Evolutionary conservation across 345 rosid genomes (phyloP), one percentile per base, ranked within the genome.

Genomic region (Cardiospermum halicacabum): DNA sequence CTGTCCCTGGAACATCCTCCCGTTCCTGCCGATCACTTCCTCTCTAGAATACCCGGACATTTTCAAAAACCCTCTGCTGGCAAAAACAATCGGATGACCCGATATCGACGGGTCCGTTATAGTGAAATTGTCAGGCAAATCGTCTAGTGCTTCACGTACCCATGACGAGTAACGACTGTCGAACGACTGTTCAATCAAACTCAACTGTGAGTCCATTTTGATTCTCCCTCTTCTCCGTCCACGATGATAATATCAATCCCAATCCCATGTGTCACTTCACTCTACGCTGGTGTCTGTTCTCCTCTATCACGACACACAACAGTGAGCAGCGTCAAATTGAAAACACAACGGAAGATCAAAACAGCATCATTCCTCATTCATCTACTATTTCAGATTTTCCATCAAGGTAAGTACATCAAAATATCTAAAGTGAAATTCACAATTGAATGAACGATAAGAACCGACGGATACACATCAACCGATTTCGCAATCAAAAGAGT

Each of bases 1-100:
- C 3, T 95, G 91, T 0, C 99, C 97, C 25, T 94, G 99, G 57
- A 94, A 91, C 2, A 80, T 34, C 71, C 90, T 75, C 21, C 97
- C 99, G 60, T 94, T 94, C 42, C 64, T 72, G 9, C 99, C 99
- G 30, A 94, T 54, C 18, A 94, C 89, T 37, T 94, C 89, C 34
- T 84, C 89, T 9, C 45, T 58, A 0, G 88, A 67, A 63, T 85
- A 94, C 0, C 96, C 93, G 0, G 85, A 72, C 93, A 89, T 85
- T 69, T 94, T 85, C 47, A 85, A 47, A 70, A 94, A 94, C 60
- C 91, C 88, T 0, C 60, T 42, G 77, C 96, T 89, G 6, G 97
- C 97, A 64, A 81, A 91, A 50, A 94, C 96, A 28, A 94, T 91
- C 12, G 97, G 99, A 76, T 94, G 96, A 45, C 91, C 95, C 56